Base-by-base conservation (phyloP, 2,329 filamentous ascomycete genomes). In the Paracoccidioides lutzii region DNA sequence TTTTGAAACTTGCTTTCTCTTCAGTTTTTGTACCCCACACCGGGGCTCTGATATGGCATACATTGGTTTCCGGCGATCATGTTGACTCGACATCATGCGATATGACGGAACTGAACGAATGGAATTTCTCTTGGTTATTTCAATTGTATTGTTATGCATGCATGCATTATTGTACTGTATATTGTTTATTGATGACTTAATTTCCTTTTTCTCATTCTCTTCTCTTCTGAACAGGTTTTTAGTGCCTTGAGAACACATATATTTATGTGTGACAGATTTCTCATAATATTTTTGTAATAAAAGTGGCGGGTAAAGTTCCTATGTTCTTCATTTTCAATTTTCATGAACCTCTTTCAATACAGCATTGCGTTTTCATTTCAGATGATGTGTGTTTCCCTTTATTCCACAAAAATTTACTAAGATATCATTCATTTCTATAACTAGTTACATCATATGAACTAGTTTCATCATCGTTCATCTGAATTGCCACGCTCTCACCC, bases 151-250 rank as follows among this genome's bases (percentile, higher is more conserved):
- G 33, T 22, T 49, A 38, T 12, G 46, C 32, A 37, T 49, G 37
- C 37, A 38, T 38, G 22, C 22, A 22, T 22, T 22, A 22, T 22
- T 22, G 22, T 2, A 22, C 22, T 42, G 40, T 42, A 9, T 32
- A 38, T n/a, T 37, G 37, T 56, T 22, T 14, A 51, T 41, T 52
- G 35, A 54, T 50, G 40, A 28, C 44, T 22, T 44, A 28, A 8
- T 12, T 46, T 50, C 43, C 54, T 41, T 48, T 45, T 50, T 58
- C 32, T 35, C 22, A 32, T 30, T 40, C 45, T 51, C n/a, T 54
- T 3, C 9, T 38, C 15, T 52, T 35, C n/a, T 37, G 9, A 37
- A 38, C 35, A 22, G 33, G 8, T 37, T 38, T 5, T 14, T 33
- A 14, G 28, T 46, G 28, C 3, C 28, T 33, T 35, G 14, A 37